phyloP scores from a whole-genome alignment of 768 basidiomycete genomes.

The Erythrobasidium yunnanense region DNA sequence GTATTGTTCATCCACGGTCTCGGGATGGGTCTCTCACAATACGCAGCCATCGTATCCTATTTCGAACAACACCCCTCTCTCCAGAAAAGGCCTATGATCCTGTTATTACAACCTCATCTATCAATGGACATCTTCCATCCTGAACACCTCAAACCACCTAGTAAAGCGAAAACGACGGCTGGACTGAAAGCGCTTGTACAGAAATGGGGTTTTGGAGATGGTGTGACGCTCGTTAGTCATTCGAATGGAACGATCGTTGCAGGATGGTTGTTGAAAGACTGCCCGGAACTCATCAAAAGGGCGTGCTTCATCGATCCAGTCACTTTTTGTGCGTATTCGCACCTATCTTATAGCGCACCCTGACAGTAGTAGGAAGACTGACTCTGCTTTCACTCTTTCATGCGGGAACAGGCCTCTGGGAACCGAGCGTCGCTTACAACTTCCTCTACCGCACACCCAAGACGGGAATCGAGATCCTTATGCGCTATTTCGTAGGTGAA shows the following conservation, averaged over 20 bases:
- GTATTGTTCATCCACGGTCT: constrained; percentile 80
- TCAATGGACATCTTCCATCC: constrained; percentile 75
- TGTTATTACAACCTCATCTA: constrained; percentile 73
- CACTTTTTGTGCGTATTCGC: constrained; percentile 34
- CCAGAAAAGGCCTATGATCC: constrained; percentile 56
- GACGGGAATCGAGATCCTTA: constrained; percentile 60
- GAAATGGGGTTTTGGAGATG: constrained; percentile 48
- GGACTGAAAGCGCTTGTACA: constrained; percentile 52
- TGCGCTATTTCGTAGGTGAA: constrained; percentile 73
- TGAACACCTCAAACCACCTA: constrained; percentile 59
- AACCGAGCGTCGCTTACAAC: constrained; percentile 72
- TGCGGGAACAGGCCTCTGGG: constrained; percentile 94
- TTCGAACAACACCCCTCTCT: constrained; percentile 46
- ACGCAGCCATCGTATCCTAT: constrained; percentile 11
- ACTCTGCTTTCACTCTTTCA: too few species aligned
- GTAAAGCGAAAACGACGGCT: constrained; percentile 52
- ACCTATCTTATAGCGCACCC: too few species aligned
- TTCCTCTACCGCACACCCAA: constrained; percentile 57
- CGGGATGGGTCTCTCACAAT: constrained; percentile 59
- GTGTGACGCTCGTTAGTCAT: constrained; percentile 71
- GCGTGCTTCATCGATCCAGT: constrained; percentile 81
- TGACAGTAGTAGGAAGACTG: too few species aligned
- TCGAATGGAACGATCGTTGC: constrained; percentile 66
- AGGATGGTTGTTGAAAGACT: constrained; percentile 75
- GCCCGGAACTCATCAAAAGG: constrained; percentile 57